A percentile compares a stretch with the other conserved stretches of the same genome.
Conservation (phyloP, 805 yeast species). For the Alloascoidea africana region DNA sequence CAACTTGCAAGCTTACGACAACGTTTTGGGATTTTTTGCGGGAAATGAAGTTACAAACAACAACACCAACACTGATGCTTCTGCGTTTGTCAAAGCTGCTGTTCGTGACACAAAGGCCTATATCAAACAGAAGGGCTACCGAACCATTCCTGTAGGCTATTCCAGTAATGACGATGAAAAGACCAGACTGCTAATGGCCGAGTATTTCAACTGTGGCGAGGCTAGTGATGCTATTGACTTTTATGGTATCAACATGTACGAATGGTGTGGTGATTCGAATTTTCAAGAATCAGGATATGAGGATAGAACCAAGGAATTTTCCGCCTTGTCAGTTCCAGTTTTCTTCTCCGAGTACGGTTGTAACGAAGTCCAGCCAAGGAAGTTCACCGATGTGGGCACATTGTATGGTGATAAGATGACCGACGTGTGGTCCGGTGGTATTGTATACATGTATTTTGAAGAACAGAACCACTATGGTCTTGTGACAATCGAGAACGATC, state of each 20-base stretch:
- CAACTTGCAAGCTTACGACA: constrained; percentile 57
- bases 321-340: constrained; percentile 60
- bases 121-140: constrained; percentile 48
- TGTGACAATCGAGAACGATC: constrained; percentile 35
- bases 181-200: constrained; percentile 67
- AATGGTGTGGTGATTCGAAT: constrained; percentile 66
- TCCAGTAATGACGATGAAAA: constrained; percentile 81
- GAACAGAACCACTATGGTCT: constrained; percentile 76
- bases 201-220: constrained; percentile 76
- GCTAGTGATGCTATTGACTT: constrained; percentile 46
- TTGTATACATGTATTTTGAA: constrained; percentile 82
- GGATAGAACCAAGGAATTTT: constrained; percentile 57
- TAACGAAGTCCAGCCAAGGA: constrained; percentile 57
- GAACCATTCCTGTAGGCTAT: constrained; percentile 86
- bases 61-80: constrained; percentile 65
- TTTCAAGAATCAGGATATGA: constrained; percentile 52
- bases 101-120: constrained; percentile 77
- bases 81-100: constrained; percentile 96
- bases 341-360: constrained; percentile 89
- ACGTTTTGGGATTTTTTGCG: constrained; percentile 88
- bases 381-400: constrained; percentile 60
- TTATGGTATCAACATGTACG: constrained; percentile 78
- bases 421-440: constrained; percentile 89
- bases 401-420: constrained; percentile 61
- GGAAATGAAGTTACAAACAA: constrained; percentile 95